phyloP scores from a whole-genome alignment of 2,329 filamentous ascomycete species.

The Alternaria burnsii region DNA sequence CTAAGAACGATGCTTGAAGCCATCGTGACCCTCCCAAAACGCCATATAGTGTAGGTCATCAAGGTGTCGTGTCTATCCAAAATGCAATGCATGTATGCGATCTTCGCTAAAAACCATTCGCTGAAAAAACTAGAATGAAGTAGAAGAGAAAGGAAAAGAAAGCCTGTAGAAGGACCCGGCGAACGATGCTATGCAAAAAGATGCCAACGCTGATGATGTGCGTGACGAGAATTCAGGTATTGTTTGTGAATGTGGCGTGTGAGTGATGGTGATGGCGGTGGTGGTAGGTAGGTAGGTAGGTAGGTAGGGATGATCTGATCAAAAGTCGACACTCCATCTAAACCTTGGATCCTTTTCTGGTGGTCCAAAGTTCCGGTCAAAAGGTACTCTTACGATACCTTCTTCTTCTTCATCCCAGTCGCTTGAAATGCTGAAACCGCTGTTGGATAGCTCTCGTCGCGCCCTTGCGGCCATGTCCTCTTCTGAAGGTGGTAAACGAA shows the following conservation, averaged over 20 bases:
- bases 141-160: not conserved
- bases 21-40: slow-evolving; percentile 4
- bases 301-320: not conserved
- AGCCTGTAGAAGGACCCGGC: not conserved
- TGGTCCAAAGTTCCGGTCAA: slow-evolving; percentile 44
- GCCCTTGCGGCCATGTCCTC: slow-evolving; percentile 35
- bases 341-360: slow-evolving; percentile 49
- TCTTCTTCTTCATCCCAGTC: slow-evolving; percentile 33
- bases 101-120: slow-evolving; percentile 8
- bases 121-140: not conserved
- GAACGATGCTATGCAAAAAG: not conserved
- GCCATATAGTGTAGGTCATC: slow-evolving; percentile 2
- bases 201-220: not conserved
- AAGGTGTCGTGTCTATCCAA: slow-evolving; percentile 14
- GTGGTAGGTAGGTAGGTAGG: not conserved
- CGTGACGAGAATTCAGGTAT: not conserved
- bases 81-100: slow-evolving; percentile 4
- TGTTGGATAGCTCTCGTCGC: slow-evolving; percentile 25
- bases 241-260: not conserved
- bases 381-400: slow-evolving; percentile 35
- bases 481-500: slow-evolving; percentile 46
- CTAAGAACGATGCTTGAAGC: not conserved
- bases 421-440: slow-evolving; percentile 29
- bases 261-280: not conserved
- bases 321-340: slow-evolving; percentile 57